Evolutionary conservation across 768 basidiomycete genomes (phyloP).

Genomic region (Guyanaporus albipodus): DNA sequence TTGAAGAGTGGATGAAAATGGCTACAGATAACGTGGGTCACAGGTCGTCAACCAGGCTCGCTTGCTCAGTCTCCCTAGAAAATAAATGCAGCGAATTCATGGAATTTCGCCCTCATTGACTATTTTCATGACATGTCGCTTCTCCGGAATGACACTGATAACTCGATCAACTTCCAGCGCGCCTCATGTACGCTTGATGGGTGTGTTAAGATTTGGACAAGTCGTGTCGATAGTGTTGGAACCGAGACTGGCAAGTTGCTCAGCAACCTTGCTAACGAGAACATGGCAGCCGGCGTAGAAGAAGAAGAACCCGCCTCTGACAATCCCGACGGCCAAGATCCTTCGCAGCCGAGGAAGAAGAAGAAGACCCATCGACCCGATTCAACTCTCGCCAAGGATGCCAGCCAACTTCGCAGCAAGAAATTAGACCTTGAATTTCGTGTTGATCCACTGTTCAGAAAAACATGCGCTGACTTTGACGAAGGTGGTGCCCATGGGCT

Average conservation of each 20-base stretch:
- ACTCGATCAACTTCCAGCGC: constrained; percentile 98
- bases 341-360: constrained; percentile 51
- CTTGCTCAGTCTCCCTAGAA: constrained; percentile 53
- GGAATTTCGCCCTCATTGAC: constrained; percentile 97
- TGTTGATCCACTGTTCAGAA: constrained; percentile 95
- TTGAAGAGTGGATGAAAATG: constrained; percentile 99
- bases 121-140: constrained; percentile 99
- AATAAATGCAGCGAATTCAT: constrained; percentile 97
- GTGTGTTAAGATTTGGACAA: constrained; percentile 99
- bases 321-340: constrained; percentile 63
- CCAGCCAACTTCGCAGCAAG: constrained; percentile 78
- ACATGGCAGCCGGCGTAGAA: constrained; percentile 52
- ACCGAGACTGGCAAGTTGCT: constrained; percentile 95
- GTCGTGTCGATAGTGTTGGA: constrained; percentile 93
- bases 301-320: constrained; percentile 60
- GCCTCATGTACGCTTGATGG: constrained; percentile 97
- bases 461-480: constrained; percentile 97
- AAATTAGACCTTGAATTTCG: constrained; percentile 94
- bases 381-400: constrained; percentile 87
- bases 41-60: neutral
- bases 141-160: constrained; percentile 86
- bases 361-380: constrained; percentile 68
- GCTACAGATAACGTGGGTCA: constrained; percentile 90
- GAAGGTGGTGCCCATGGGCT: constrained; percentile 96
- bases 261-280: constrained; percentile 76